Base-by-base conservation (phyloP, 2,329 filamentous ascomycete species). In the Verticillium dahliae region DNA sequence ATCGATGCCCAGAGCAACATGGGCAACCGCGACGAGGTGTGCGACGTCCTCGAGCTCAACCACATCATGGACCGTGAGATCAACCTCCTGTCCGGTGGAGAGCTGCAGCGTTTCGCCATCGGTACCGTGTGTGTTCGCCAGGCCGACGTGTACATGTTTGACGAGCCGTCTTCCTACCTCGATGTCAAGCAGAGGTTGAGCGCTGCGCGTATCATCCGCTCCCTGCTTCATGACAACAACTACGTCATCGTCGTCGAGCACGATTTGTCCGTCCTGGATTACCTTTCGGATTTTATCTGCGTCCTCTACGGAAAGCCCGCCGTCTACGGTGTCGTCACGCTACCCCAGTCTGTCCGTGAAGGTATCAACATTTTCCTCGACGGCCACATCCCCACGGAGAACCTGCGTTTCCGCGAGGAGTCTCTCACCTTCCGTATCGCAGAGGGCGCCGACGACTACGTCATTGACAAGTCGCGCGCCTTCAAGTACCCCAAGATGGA, bases 341-440 rank as follows among this genome's bases (percentile, higher is more conserved):
- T 98, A 27, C 95, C 95, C 58, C 85, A 95, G 71, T 98, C 95
- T 3, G 95, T 99, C 63, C 92, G 95, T 73, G 95, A 99, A 85
- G 95, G 93, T 77, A 97, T 98, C 87, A 98, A 97, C 74, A 96
- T 98, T 75, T 99, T 98, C 88, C 83, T 99, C 61, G 95, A 99
- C 71, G 95, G 95, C 67, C 92, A 98, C 77, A 97, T 98, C 62
- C 95, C 95, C 22, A 98, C 95, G 2, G 95, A 99, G 80, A 99
- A 99, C 80, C 78, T 99, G 79, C 92, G 95, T 70, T 98, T 99
- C 90, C 90, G 95, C 71, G 93, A 98, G 62, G 95, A 99, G 74
- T 96, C 92, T 62, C 82, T 99, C 65, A 95, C 94, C 57, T 99
- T 99, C 88, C 90, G 93, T 69, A 91, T 98, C 65, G 87, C 90